Base-by-base conservation (phyloP, 306 rosid genomes). In the Prunus campanulata region DNA sequence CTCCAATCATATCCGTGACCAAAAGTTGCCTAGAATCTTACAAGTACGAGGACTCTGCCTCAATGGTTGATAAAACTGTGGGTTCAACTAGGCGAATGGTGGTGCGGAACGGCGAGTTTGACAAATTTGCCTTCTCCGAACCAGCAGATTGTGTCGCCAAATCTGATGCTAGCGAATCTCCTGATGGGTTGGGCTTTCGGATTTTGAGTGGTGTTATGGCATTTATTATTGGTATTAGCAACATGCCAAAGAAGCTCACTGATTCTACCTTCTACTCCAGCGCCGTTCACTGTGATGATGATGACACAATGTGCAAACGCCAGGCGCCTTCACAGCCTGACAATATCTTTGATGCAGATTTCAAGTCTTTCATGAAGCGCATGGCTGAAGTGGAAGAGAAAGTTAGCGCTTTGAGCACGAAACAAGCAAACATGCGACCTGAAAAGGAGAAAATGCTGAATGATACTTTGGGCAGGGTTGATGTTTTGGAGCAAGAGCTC, bases 401-500 rank as follows among this genome's bases (percentile, higher is more conserved):
- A 27, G 77, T 29, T 8, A 20, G 3, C 42, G 48, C 47, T 59
- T 25, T 74, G 77, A 59, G 68, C 68, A 73, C 0, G 6, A 73
- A 60, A 44, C 56, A 6, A 24, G 57, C 66, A 13, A 60, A 68
- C 44, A 59, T 59, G 54, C 46, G 27, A 10, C 56, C 24, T 2
- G 57, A 60, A 27, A 46, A 60, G 59, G 77, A 74, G 59, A 59
- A 60, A 7, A 44, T 61, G 46, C 47, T 47, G 27, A 47, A 1
- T 74, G 77, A 59, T 46, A 57, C 59, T 16, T 44, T 62, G n/a
- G 44, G 56, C 25, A 14, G 57, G 11, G 68, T 44, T 42, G 57
- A 59, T 73, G 68, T 25, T 20, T 59, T 73, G 68, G 77, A 73
- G 77, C 46, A 59, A 42, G 77, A 73, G 68, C 68, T 73, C 11